Evolutionary conservation across 1,284 basidiomycete species (phyloP).

Genomic region (Ustilago crameri): DNA sequence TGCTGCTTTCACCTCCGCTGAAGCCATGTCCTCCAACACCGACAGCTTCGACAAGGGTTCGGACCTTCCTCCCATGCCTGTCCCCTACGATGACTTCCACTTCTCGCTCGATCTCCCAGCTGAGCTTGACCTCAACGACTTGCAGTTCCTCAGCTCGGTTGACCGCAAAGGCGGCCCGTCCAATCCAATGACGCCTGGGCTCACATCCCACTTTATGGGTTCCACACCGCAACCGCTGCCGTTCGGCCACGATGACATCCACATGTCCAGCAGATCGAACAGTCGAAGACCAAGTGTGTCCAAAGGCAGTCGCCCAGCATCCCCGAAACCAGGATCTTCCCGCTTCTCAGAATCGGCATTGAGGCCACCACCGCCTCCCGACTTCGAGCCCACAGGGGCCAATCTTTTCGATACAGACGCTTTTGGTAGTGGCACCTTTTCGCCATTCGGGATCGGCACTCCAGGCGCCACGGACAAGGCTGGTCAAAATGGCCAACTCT

Average conservation of each 20-base stretch:
- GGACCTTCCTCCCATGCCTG: constrained; percentile 61
- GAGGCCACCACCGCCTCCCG: constrained; percentile 48
- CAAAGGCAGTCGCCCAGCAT: constrained; percentile 48
- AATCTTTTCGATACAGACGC: constrained; percentile 44
- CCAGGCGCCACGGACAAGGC: constrained; percentile 25
- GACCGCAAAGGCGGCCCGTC: constrained; percentile 48
- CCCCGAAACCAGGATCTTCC: constrained; percentile 34
- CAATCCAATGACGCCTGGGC: constrained; percentile 49
- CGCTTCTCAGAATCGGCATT: constrained; percentile 44
- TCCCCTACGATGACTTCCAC: constrained; percentile 62
- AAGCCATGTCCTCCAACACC: constrained; percentile 9
- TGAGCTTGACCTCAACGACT: constrained; percentile 50
- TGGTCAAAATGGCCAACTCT: constrained; percentile 30
- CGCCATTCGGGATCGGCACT: constrained; percentile 43
- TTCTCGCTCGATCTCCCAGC: constrained; percentile 59
- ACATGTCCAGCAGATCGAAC: constrained; percentile 45
- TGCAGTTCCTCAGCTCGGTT: constrained; percentile 48
- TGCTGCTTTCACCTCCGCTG: constrained; percentile 12
- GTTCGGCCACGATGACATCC: constrained; percentile 44
- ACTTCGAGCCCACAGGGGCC: constrained; percentile 46
- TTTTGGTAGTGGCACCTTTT: constrained; percentile 24
- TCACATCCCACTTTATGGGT: constrained; percentile 41
- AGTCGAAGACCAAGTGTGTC: constrained; percentile 48
- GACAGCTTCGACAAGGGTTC: constrained; percentile 24
- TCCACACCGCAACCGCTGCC: constrained; percentile 33